phyloP scores from a whole-genome alignment of 345 rosid species.

The Cardamine chenopodiifolia region DNA sequence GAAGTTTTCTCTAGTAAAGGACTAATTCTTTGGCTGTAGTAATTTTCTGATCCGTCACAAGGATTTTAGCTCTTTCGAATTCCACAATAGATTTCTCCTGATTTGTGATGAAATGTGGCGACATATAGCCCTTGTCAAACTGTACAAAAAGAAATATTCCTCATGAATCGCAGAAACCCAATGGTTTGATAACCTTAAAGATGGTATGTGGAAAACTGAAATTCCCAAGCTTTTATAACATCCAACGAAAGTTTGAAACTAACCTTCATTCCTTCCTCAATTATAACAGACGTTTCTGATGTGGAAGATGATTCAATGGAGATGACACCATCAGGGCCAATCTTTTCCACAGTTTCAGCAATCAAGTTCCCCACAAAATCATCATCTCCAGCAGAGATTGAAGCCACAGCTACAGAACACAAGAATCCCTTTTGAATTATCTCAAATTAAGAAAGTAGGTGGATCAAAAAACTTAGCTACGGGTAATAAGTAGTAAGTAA shows the following conservation, averaged over 20 bases:
- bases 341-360: constrained; percentile 72
- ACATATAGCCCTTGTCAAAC: constrained; percentile 89
- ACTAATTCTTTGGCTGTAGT: constrained; percentile 64
- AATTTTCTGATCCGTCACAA: constrained; percentile 79
- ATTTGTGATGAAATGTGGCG: constrained; percentile 80
- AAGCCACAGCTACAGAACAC: constrained; percentile 73
- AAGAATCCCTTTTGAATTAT: not conserved
- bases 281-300: constrained; percentile 62
- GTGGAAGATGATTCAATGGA: constrained; percentile 76
- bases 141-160: constrained; percentile 43
- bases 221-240: constrained; percentile 2
- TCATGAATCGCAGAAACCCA: not conserved
- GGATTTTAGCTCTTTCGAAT: constrained; percentile 76
- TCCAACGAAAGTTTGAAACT: not conserved
- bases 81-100: constrained; percentile 73
- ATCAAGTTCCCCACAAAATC: constrained; percentile 70
- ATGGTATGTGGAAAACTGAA: not conserved
- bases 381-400: constrained; percentile 89
- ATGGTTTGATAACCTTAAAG: constrained; percentile 8
- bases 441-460: not conserved
- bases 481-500: constrained; percentile 22
- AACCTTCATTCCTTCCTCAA: constrained; percentile 95
- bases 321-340: constrained; percentile 87
- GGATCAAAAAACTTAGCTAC: constrained; percentile 9
- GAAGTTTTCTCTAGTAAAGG: constrained; percentile 76